Percentiles rank a stretch among this genome's conserved stretches.
Conservation (phyloP, 331 rosid genomes). For the Cydonia oblonga region DNA sequence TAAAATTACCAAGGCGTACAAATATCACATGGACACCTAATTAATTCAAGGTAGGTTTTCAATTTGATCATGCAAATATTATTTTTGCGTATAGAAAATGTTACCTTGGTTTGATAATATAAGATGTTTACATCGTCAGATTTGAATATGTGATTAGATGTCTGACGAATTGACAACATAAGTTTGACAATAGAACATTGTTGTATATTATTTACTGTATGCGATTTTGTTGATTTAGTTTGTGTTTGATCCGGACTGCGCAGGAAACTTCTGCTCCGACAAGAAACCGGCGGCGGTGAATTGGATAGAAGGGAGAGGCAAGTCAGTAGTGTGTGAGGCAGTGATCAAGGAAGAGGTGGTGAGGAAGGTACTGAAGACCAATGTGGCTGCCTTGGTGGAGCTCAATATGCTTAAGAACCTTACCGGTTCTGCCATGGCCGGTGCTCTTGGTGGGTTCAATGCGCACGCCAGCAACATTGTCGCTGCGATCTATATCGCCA, state of each 20-base stretch:
- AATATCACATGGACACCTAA: no score
- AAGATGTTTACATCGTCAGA: background rate
- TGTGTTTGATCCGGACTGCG: background rate
- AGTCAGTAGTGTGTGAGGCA: slow-evolving; percentile 57
- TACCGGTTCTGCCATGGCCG: slow-evolving; percentile 54
- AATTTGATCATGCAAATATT: no score
- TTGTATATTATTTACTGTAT: background rate
- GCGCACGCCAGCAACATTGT: slow-evolving; percentile 70
- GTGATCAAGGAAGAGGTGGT: slow-evolving; percentile 41
- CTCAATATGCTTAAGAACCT: slow-evolving; percentile 73
- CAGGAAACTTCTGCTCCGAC: slow-evolving; percentile 64
- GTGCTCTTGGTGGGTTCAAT: slow-evolving; percentile 66
- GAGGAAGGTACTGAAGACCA: slow-evolving; percentile 47
- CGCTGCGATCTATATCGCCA: slow-evolving; percentile 52
- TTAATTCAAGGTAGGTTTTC: no score
- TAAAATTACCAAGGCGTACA: no score
- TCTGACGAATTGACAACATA: background rate
- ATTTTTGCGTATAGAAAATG: no score
- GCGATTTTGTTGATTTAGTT: background rate
- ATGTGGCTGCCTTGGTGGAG: slow-evolving; percentile 45
- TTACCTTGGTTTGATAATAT: no score
- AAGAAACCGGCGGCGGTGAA: slow-evolving; percentile 59
- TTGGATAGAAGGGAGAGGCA: slow-evolving; percentile 74
- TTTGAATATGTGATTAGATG: background rate
- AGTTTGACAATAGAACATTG: no score